phyloP scores from a whole-genome alignment of 1,284 basidiomycete genomes.

The Hortiboletus rubellus region DNA sequence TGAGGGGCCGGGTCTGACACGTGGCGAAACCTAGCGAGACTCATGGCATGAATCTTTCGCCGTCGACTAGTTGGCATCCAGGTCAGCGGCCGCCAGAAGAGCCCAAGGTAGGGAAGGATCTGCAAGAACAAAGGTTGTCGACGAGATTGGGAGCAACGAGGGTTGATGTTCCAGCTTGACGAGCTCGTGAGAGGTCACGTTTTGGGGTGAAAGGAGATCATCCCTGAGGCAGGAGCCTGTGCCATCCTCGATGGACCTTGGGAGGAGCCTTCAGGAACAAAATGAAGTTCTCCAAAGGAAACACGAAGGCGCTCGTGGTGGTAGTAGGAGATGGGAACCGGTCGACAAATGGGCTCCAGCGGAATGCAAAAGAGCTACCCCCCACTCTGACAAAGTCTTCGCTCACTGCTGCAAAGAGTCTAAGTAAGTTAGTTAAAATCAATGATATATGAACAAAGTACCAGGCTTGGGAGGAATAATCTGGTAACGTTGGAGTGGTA shows the following conservation, averaged over 20 bases:
- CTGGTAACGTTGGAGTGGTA: slow-evolving; percentile 66
- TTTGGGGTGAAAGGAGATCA: slow-evolving; percentile 39
- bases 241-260: slow-evolving; percentile 39
- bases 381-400: slow-evolving; percentile 55
- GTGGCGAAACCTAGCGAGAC: not conserved
- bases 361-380: slow-evolving; percentile 45
- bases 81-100: not conserved
- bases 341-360: slow-evolving; percentile 49
- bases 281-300: slow-evolving; percentile 16
- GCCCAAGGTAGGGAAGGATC: slow-evolving; percentile 1
- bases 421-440: slow-evolving; percentile 40
- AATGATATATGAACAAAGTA: slow-evolving; percentile 58
- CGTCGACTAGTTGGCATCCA: too few relatives aligned
- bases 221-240: slow-evolving; percentile 51
- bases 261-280: not conserved
- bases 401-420: slow-evolving; percentile 51
- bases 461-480: slow-evolving; percentile 46
- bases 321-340: slow-evolving; percentile 51
- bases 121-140: slow-evolving; percentile 23
- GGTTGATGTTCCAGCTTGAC: slow-evolving; percentile 54
- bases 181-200: slow-evolving; percentile 44
- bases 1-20: not conserved
- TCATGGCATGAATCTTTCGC: not conserved
- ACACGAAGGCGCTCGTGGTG: not conserved
- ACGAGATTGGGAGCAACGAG: slow-evolving; percentile 30